Evolutionary conservation across 345 rosid species (phyloP).

Genomic region (Abelmoschus esculentus): DNA sequence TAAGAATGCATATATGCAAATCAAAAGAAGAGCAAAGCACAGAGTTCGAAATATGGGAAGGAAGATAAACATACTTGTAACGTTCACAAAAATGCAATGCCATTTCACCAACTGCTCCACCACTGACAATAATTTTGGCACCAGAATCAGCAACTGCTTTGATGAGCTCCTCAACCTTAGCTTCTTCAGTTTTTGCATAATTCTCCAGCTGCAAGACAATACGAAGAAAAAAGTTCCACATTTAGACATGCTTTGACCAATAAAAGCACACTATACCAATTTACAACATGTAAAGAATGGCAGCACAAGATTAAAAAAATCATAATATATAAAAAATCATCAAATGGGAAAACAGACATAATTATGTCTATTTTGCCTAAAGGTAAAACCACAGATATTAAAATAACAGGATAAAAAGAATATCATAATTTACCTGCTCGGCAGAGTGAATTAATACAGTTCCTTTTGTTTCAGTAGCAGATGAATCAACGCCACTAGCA

Average conservation of each 20-base stretch:
- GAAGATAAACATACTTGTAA: constrained; percentile 56
- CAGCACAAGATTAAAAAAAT: neutral
- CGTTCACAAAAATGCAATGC: constrained; percentile 99
- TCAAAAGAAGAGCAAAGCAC: neutral
- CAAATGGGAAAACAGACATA: neutral
- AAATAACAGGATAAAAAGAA: neutral
- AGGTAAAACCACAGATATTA: neutral
- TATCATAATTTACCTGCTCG: constrained; percentile 51
- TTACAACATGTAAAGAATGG: neutral
- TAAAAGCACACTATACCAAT: neutral
- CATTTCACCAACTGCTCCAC: constrained; percentile 97
- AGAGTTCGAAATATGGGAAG: neutral
- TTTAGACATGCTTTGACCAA: neutral
- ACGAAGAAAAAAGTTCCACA: neutral
- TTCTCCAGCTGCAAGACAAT: constrained; percentile 60
- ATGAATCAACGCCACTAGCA: too few species aligned
- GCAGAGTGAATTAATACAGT: constrained; percentile 90
- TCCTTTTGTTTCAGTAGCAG: too few species aligned
- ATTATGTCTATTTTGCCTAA: neutral
- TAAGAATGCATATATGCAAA: neutral
- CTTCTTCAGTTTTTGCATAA: constrained; percentile 97
- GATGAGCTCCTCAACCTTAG: constrained; percentile 85
- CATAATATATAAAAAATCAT: neutral
- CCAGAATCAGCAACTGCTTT: constrained; percentile 95
- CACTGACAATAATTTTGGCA: constrained; percentile 92